Evolutionary conservation across 2,329 filamentous ascomycete genomes (phyloP), one percentile per base, ranked within the genome.

Genomic region (Aspergillus ochraceoroseus): DNA sequence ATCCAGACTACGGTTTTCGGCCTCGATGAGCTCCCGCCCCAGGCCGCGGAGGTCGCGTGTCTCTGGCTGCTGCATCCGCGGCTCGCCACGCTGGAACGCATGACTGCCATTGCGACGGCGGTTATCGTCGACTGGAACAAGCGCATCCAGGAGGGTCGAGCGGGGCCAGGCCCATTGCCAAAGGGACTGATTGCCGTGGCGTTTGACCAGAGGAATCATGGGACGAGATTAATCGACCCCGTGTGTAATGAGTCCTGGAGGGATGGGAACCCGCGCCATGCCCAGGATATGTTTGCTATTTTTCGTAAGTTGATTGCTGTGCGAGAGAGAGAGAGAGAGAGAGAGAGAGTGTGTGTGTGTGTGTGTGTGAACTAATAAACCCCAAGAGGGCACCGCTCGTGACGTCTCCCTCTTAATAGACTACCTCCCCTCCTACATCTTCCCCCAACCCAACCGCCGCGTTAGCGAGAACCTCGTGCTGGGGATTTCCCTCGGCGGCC

Each of bases 151-250:
- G 51, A 62, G 9, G 54, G 57, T 20, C 48, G 54, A 22, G 53
- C 47, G 33, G 58, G 48, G 36, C 52, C 57, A 14, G 40, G 36
- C 34, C 48, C 54, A 19, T 28, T 59, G 46, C 38, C 57, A 64
- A 68, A 71, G 44, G 85, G 84, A 0, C 66, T 96, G 27, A 81
- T 96, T 34, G 88, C 86, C 2, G 77, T 89, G 8, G 78, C 83
- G 2, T 94, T 95, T 63, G 92, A 96, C 66, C 88, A 95, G 70
- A 78, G 90, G 31, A 96, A 96, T 63, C 92, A 96, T 65, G 92
- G 92, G 17, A 75, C 77, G 2, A 72, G 92, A 39, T 65, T 80
- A 44, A 77, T 90, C 2, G 74, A 82, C 53, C 67, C 76, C 5
- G 52, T 73, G 12, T 80, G 83, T 17, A 96, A 95, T 61, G 72